phyloP scores from a whole-genome alignment of 2,329 filamentous ascomycete genomes.

The Macrophomina pseudophaseolina region DNA sequence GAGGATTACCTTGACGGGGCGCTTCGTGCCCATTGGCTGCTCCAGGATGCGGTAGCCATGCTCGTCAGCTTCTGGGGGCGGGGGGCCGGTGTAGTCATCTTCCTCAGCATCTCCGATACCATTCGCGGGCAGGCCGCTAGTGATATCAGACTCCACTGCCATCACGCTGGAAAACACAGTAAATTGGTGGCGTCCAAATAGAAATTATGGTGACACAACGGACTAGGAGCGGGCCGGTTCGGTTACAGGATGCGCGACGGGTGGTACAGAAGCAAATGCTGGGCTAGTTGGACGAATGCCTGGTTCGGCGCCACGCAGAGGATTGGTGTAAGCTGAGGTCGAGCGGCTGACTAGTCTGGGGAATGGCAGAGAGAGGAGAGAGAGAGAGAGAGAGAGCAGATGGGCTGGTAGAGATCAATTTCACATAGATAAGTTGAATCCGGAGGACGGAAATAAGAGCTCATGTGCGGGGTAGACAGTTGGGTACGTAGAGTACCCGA shows the following conservation, averaged over 20 bases:
- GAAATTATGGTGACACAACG: not conserved
- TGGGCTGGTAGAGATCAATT: not conserved
- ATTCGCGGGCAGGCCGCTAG: not conserved
- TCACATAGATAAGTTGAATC: not conserved
- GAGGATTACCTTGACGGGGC: constrained; percentile 53
- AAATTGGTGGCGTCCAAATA: not conserved
- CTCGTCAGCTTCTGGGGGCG: constrained; percentile 44
- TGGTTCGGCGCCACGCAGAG: constrained; percentile 2
- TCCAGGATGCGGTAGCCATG: constrained; percentile 50
- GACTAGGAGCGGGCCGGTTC: not conserved
- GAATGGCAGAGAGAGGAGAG: not conserved
- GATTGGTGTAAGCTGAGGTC: constrained; percentile 17
- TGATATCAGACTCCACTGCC: not conserved
- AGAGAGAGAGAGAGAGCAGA: not conserved
- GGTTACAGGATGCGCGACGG: not conserved
- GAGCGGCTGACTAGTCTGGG: not conserved
- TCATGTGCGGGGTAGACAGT: constrained; percentile 15
- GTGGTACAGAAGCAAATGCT: not conserved
- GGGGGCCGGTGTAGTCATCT: constrained; percentile 14
- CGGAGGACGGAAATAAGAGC: not conserved
- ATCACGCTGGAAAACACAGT: not conserved
- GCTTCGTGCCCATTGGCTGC: constrained; percentile 48
- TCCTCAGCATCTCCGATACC: not conserved
- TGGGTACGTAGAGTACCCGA: not conserved
- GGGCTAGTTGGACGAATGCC: not conserved